Base-by-base conservation (phyloP, 1,139 yeast genomes). In the Taphrina communis region DNA sequence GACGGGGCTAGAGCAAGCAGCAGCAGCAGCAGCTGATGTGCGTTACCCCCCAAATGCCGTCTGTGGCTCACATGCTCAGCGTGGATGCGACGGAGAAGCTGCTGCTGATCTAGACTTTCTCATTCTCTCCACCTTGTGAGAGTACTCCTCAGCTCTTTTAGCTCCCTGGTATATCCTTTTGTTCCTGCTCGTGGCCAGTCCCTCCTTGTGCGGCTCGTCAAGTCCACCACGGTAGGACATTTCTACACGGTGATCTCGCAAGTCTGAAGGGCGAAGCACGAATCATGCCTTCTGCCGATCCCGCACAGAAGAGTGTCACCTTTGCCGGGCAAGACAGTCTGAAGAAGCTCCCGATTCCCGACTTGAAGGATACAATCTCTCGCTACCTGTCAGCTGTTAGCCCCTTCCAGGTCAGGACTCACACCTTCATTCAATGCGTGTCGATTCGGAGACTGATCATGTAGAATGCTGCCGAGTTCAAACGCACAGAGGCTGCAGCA, bases 311-410 rank as follows among this genome's bases (percentile, higher is more conserved):
- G 50, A 53, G 61, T 31, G 65, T 73, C 58, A 87, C 92, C 3
- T 88, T 81, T 75, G 83, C 83, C 65, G 80, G 80, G 75, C 94
- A 88, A 77, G 84, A 82, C 70, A 78, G 81, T 69, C 81, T 88
- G 70, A 78, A 82, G 70, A 87, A 86, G 76, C 81, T 91, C 46
- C 97, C 97, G 17, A 89, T 91, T 61, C 97, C 97, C 0, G 85
- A 86, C 52, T 80, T 91, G 70, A 80, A 82, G 53, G 85, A 85
- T 69, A 88, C 97, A 0, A 85, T 94, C 74, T 75, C 80, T 36
- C 81, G 83, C 71, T 91, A 90, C 75, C 80, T 91, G 68, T 83
- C 83, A 48, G 88, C 85, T 2, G 81, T 90, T 59, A 84, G 85
- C 76, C 97, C 97, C 0, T 81, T 91, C 46, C 96, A 89, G 67